These are phyloP conservation scores for Cydonia oblonga DNA, from an alignment of 331 rosid species.

Conservation along the genomic window DNA sequence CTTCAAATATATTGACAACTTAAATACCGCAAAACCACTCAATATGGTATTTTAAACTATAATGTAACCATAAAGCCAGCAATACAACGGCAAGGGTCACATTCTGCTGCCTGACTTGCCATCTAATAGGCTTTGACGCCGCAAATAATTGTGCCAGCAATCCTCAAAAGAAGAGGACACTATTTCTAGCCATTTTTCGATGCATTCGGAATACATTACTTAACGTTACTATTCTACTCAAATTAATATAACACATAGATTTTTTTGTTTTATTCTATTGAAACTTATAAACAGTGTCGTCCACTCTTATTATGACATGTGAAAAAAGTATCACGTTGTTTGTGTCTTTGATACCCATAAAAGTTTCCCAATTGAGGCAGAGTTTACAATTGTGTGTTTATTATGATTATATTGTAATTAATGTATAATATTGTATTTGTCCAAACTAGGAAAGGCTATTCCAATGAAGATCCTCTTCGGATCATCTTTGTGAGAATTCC, in stretches of 20 bases:
- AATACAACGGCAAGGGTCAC: constrained; percentile 24
- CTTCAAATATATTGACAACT: background rate
- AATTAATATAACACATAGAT: too few species aligned
- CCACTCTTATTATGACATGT: too few species aligned
- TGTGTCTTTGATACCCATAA: too few species aligned
- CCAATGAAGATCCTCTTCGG: too few species aligned
- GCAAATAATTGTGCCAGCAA: background rate
- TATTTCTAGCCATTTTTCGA: background rate
- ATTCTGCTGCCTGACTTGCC: constrained; percentile 27
- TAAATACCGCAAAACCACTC: background rate
- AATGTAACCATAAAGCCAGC: constrained; percentile 30
- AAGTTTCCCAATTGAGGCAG: background rate
- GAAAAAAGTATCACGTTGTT: too few species aligned
- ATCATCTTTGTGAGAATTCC: too few species aligned
- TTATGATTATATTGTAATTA: too few species aligned
- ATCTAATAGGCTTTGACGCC: constrained; percentile 12
- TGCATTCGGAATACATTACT: rapidly evolving
- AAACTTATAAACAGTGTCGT: rapidly evolving
- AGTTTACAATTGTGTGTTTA: too few species aligned
- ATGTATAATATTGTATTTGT: too few species aligned
- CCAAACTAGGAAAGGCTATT: too few species aligned
- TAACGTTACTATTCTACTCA: too few species aligned
- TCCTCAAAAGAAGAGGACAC: background rate
- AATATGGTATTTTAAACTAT: background rate
- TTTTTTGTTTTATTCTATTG: background rate